Evolutionary conservation across 441 rosid species (phyloP), one percentile per base, ranked within the genome.

Genomic region (Cnidoscolus chayamansa): DNA sequence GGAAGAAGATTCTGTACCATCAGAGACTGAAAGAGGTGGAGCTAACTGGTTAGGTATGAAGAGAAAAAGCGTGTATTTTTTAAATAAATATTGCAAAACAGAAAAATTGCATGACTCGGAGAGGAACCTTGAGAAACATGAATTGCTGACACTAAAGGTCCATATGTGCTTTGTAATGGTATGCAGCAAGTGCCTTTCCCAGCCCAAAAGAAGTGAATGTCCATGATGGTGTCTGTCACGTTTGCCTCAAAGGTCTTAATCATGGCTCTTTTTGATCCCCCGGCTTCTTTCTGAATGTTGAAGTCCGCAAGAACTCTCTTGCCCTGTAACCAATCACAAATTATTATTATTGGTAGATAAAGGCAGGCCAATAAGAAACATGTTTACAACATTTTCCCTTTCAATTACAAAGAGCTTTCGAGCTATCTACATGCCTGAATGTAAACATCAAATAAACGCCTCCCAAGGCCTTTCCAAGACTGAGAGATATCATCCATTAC

Each of bases 141-240:
- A 77, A 84, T 81, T 4, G 84, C 90, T 68, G 90, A 86, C 9
- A 86, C 80, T 48, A 83, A 72, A 60, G 90, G 88, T 17, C 86
- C 86, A 43, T 78, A 84, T 11, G 88, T 84, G 81, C 85, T 72
- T 71, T 87, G 90, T 17, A 32, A 51, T 3, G 87, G 90, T 67
- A 85, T 84, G 77, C 90, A 85, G 65, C 90, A 87, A 31, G 88
- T 87, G 70, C 88, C 90, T 71, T 80, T 86, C 35, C 86, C 89
- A 0, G 86, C 82, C 87, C 87, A 87, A 17, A 83, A 79, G 63
- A 85, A 79, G 78, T 85, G 86, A 3, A 87, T 53, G 68, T 85
- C 86, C 77, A 87, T 74, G 64, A 85, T 76, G 0, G 81, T 74
- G 81, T 83, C 82, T 7, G 88, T 87, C 72, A 87, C 89, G 5